Conservation (phyloP, 495 filamentous ascomycete species). For the Halenospora varia region DNA sequence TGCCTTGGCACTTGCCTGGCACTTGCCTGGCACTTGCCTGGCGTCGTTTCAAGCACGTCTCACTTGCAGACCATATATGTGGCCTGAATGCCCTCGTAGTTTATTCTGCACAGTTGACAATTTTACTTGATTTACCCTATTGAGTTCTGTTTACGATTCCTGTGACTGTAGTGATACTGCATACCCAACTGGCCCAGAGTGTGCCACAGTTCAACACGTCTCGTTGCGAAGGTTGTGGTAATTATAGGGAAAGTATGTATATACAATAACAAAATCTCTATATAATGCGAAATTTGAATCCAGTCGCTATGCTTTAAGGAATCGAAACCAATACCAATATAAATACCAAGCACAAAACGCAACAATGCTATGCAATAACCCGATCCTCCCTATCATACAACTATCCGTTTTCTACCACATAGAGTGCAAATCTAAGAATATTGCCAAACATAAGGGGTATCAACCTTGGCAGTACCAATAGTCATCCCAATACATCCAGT, state of each 20-base stretch:
- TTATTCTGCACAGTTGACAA: too few relatives aligned
- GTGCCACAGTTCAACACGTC: too few relatives aligned
- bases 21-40: too few relatives aligned
- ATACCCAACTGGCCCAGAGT: too few relatives aligned
- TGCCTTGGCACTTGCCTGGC: too few relatives aligned
- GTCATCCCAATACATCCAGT: slow-evolving; percentile 8
- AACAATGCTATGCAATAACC: not conserved
- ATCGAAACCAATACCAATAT: not conserved
- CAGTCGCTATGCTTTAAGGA: not conserved
- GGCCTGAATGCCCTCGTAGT: too few relatives aligned
- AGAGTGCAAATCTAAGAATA: not conserved
- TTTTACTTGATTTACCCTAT: too few relatives aligned
- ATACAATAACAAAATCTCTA: not conserved
- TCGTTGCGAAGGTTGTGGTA: not conserved
- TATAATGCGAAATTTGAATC: not conserved
- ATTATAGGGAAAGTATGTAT: not conserved
- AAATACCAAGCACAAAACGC: not conserved
- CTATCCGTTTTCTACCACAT: not conserved
- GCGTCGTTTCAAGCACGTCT: too few relatives aligned
- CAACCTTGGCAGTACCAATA: not conserved
- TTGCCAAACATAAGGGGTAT: slow-evolving; percentile 4
- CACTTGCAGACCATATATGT: too few relatives aligned
- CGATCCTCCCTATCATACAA: not conserved
- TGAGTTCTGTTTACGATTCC: too few relatives aligned
- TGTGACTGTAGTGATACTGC: too few relatives aligned